Percentiles rank a stretch among this genome's conserved stretches.
phyloP scores from a whole-genome alignment of 192 early-diverging fungal genomes.

The Nowakowskiella sp. region DNA sequence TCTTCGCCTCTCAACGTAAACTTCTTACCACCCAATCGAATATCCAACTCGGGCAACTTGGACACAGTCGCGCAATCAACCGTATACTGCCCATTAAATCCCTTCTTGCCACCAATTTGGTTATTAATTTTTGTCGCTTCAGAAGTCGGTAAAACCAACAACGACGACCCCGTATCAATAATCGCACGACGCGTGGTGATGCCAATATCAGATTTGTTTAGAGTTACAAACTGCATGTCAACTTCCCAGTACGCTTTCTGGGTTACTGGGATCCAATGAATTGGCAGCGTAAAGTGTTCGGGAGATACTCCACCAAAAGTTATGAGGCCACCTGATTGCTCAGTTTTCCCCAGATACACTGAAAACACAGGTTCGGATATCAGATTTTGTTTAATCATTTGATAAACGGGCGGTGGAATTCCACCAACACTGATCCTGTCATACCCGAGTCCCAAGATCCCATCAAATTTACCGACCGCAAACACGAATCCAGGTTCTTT shows the following conservation, averaged over 20 bases:
- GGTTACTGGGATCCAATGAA: constrained; percentile 73
- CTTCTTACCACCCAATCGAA: constrained; percentile 67
- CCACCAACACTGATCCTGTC: constrained; percentile 73
- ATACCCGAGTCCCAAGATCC: constrained; percentile 81
- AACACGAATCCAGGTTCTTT: constrained; percentile 96
- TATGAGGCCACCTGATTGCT: constrained; percentile 76
- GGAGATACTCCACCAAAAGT: constrained; percentile 79
- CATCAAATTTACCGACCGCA: constrained; percentile 92
- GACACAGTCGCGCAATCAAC: constrained; percentile 69
- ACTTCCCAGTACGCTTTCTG: constrained; percentile 99
- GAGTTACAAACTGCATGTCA: constrained; percentile 63
- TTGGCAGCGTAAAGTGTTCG: constrained; percentile 54
- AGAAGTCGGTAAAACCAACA: constrained; percentile 67
- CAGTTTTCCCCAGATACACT: constrained; percentile 77
- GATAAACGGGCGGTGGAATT: constrained; percentile 92
- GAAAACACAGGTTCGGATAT: constrained; percentile 82
- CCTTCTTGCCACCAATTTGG: constrained; percentile 87
- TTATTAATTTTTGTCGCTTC: constrained; percentile 86
- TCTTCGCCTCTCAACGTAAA: constrained; percentile 56
- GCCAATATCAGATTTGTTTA: constrained; percentile 66
- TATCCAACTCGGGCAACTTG: constrained; percentile 64
- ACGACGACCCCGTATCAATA: constrained; percentile 83
- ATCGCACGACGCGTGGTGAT: constrained; percentile 55
- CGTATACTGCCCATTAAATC: constrained; percentile 80
- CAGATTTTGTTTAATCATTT: constrained; percentile 72